These are phyloP conservation scores for Zopfia rhizophila DNA, from an alignment of 2,329 filamentous ascomycete species.

Conservation along the genomic window DNA sequence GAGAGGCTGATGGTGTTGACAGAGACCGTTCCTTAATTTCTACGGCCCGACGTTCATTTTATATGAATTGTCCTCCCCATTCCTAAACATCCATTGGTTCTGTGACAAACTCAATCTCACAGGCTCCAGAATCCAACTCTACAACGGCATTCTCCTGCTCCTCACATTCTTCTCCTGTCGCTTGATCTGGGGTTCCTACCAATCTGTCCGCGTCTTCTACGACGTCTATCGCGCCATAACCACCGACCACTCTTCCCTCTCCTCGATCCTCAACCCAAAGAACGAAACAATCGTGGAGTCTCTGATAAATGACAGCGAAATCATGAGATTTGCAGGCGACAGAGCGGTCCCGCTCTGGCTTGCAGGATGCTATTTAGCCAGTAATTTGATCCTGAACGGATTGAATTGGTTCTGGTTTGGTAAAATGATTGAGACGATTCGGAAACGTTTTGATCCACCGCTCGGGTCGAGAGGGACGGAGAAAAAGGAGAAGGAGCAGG, in stretches of 20 bases:
- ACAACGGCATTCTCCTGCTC: conserved; percentile 80
- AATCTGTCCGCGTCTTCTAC: conserved; percentile 70
- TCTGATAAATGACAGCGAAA: conserved; percentile 50
- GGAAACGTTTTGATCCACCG: conserved; percentile 76
- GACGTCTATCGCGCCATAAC: conserved; percentile 68
- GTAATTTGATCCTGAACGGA: conserved; percentile 77
- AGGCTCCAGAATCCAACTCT: conserved; percentile 76
- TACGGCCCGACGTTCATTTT: conserved; percentile 84
- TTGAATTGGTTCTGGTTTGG: conserved; percentile 88
- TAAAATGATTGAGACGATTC: conserved; percentile 84
- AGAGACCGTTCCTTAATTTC: conserved; percentile 87
- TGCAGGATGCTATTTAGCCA: conserved; percentile 71
- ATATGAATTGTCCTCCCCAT: conserved; percentile 86
- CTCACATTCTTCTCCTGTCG: conserved; percentile 80
- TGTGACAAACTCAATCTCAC: conserved; percentile 87
- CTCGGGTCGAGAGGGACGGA: conserved; percentile 53
- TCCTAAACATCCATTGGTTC: conserved; percentile 92
- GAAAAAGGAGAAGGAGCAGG: conserved; percentile 37
- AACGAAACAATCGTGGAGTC: conserved; percentile 29
- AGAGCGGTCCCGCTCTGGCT: conserved; percentile 73
- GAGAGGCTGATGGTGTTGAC: conserved; percentile 27
- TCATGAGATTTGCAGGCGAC: conserved; percentile 60
- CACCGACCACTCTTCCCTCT: conserved; percentile 30
- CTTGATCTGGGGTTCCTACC: conserved; percentile 80
- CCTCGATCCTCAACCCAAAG: conserved; percentile 39